Conservation (phyloP, 225 moss, liverwort and hornwort genomes). For the Anthoceros angustus region DNA sequence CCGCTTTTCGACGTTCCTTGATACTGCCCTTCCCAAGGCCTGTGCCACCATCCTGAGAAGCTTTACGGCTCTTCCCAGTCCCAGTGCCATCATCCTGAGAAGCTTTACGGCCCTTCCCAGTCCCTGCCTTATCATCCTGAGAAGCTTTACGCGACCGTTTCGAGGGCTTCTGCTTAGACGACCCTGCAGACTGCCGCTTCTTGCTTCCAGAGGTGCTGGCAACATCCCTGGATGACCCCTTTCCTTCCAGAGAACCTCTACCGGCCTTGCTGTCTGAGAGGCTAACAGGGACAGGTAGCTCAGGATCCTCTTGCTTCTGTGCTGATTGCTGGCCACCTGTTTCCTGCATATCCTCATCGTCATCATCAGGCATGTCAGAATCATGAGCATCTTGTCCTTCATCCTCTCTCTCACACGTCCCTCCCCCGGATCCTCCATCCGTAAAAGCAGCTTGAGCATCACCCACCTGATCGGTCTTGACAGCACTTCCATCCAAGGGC, state of each 20-base stretch:
- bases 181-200: neutral
- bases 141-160: neutral
- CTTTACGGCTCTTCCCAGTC: neutral
- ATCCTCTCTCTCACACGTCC: neutral
- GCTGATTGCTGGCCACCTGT: neutral
- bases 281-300: neutral
- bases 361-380: constrained; percentile 1
- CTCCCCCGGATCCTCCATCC: neutral
- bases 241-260: neutral
- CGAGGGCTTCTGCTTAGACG: neutral
- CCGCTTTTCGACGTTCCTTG: neutral
- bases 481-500: neutral
- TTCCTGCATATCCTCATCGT: neutral
- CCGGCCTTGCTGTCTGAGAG: neutral
- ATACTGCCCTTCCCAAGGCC: too few species aligned
- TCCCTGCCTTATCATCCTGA: neutral
- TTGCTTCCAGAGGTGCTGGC: constrained; percentile 1
- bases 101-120: neutral
- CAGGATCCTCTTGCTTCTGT: neutral
- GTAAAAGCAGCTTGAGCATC: neutral
- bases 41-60: neutral
- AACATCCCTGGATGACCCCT: neutral
- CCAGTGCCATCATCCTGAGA: neutral
- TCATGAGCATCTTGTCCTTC: neutral
- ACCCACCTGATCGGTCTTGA: neutral